Base-by-base conservation (phyloP, 176 grass and related monocot genomes). In the Eremochloa ophiuroides region DNA sequence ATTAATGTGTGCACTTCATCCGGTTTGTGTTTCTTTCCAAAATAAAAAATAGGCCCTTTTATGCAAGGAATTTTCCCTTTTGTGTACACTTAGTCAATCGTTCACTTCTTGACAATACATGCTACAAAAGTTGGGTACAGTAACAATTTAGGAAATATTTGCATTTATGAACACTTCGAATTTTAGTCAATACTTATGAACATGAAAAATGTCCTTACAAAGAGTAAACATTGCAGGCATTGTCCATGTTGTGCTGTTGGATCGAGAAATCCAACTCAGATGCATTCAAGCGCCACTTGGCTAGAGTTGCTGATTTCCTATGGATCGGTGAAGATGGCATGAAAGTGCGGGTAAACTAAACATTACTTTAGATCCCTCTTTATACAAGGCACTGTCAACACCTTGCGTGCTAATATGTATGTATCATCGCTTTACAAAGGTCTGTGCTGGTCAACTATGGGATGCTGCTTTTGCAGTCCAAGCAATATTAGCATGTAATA, bases 261-360 rank as follows among this genome's bases (percentile, higher is more conserved):
- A 78, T 88, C 44, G 86, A 89, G 76, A 66, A 84, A 86, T 82
- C 82, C 47, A 83, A 65, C 66, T 87, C 87, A 81, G 85, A 88
- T 40, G 80, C 83, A 78, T 85, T 92, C 74, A 84, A 92, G 79
- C 29, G 29, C 22, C 93, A 95, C 64, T 87, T 92, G 76, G 82
- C 90, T 71, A 93, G 93, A 84, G 30, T 92, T 41, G 60, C 70
- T 70, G 93, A 93, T 86, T 96, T 80, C 26, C 66, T 93, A 47
- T 96, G 93, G 90, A 37, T 96, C 50, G 85, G 85, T 55, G 93
- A 96, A 96, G 93, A 96, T 82, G 93, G 93, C 46, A 93, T 96
- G 93, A 96, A 92, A 88, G 89, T 96, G 75, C 86, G 83, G 93
- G 93, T 96, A 88, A 85, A 73, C 38, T 66, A 70, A 44, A 76